Evolutionary conservation across 768 basidiomycete species (phyloP), one percentile per base, ranked within the genome.

Genomic region (Cubamyces sp.): DNA sequence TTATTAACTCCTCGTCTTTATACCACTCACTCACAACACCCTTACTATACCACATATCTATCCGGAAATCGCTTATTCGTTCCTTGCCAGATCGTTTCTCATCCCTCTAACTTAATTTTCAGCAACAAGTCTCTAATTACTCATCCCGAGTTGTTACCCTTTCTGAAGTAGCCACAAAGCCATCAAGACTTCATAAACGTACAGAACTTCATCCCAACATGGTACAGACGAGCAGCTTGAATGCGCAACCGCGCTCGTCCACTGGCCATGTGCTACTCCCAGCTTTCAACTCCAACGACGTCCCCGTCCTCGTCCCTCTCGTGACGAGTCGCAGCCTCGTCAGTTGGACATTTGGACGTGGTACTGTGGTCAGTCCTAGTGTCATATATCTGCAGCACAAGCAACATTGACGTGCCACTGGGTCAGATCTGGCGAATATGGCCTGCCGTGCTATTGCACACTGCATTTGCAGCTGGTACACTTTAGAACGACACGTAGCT

Each of bases 381-480:
- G 16, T 11, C 23, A n/a, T 5, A 34, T 46, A 21, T n/a, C 9
- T 9, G 5, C 37, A 14, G 9, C 19, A 48, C 5, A 16, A 9
- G 18, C 40, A 0, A 57, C 39, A 5, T 21, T 40, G n/a, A 28
- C 25, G 37, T 12, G 26, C 12, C 15, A 18, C 21, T n/a, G 12
- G 30, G 6, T 15, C 28, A 76, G 74, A 78, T 87, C 14, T 87
- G 84, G 82, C 78, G 81, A 55, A 86, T 87, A 66, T 88, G 86
- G 86, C 86, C 86, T 1, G 85, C 86, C 0, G 85, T 87, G 1
- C 64, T 86, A n/a, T 69, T 87, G 25, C 83, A 87, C 69, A 86
- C 86, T 5, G 52, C 77, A 5, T 85, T 87, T 65, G 84, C 86
- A 5, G 80, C 78, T 19, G 77, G 82, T 83, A 66, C 30, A 70